Percentiles rank a stretch among this genome's conserved stretches.
Evolutionary conservation across 805 yeast species (phyloP).

Genomic region (Candida schatavii): DNA sequence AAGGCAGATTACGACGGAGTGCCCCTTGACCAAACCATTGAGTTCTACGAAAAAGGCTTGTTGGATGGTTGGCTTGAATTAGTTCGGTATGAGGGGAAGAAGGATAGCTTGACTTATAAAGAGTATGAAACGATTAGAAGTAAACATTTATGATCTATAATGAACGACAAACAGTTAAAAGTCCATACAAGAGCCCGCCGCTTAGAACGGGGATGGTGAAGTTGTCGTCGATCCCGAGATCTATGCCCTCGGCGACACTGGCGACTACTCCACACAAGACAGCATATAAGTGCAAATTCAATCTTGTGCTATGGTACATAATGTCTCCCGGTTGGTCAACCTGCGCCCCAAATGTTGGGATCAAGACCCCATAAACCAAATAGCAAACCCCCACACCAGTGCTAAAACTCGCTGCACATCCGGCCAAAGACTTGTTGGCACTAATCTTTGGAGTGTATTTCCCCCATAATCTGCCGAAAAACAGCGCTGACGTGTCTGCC

Average conservation of each 20-base stretch:
- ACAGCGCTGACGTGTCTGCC: slow-evolving; percentile 92
- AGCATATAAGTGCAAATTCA: slow-evolving; percentile 18
- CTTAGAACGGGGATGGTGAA: slow-evolving; percentile 31
- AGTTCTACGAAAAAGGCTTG: slow-evolving; percentile 28
- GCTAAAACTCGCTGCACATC: slow-evolving; percentile 59
- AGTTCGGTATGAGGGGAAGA: slow-evolving; percentile 36
- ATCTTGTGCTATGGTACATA: slow-evolving; percentile 19
- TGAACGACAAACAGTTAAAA: background rate
- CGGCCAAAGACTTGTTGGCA: slow-evolving; percentile 80
- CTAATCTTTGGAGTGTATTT: slow-evolving; percentile 76
- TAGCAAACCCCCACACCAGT: slow-evolving; percentile 11
- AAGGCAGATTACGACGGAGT: slow-evolving; percentile 58
- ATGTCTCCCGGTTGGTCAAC: slow-evolving; percentile 20
- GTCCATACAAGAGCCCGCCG: slow-evolving; percentile 8
- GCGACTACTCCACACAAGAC: slow-evolving; percentile 22
- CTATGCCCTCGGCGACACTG: slow-evolving; percentile 23
- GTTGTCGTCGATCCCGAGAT: slow-evolving; percentile 26
- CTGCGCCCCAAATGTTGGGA: slow-evolving; percentile 15
- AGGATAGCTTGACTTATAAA: slow-evolving; percentile 21
- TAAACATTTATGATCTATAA: background rate
- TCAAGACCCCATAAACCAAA: slow-evolving; percentile 15
- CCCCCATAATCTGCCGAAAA: slow-evolving; percentile 85
- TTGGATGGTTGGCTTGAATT: slow-evolving; percentile 32
- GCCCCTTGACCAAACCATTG: slow-evolving; percentile 13
- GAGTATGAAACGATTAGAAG: slow-evolving; percentile 15